phyloP scores from a whole-genome alignment of 495 filamentous ascomycete species.

The Aspergillus egyptiacus region DNA sequence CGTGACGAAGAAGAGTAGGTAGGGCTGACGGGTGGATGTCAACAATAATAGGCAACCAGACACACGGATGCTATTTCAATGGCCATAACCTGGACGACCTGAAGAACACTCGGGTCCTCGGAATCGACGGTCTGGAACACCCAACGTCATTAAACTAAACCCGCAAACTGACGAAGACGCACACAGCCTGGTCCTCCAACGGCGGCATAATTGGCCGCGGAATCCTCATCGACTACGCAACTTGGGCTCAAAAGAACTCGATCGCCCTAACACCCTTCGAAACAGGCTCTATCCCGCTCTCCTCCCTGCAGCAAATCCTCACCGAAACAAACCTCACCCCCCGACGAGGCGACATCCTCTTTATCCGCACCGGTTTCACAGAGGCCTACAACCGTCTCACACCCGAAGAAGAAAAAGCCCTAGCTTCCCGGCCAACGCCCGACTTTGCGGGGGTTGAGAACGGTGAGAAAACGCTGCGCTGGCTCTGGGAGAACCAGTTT shows the following conservation, averaged over 20 bases:
- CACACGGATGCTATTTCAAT: constrained; percentile 53
- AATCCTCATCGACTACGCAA: constrained; percentile 52
- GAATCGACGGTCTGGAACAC: constrained; percentile 38
- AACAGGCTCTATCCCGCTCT: constrained; percentile 34
- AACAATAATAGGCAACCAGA: constrained; percentile 41
- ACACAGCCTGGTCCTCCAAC: constrained; percentile 35
- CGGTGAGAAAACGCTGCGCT: constrained; percentile 36
- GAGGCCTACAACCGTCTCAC: constrained; percentile 34
- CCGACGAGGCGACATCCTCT: constrained; percentile 48
- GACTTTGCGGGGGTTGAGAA: constrained; percentile 43
- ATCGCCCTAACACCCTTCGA: constrained; percentile 33
- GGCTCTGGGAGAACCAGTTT: constrained; percentile 47
- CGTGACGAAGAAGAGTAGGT: background rate
- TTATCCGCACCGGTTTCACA: constrained; percentile 48
- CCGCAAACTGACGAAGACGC: background rate
- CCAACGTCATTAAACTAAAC: background rate
- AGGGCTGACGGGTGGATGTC: background rate
- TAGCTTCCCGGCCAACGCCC: constrained; percentile 24
- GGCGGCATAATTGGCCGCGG: constrained; percentile 52
- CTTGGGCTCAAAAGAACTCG: constrained; percentile 40
- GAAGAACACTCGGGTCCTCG: constrained; percentile 34
- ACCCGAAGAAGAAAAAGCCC: constrained; percentile 21
- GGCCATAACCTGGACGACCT: constrained; percentile 54
- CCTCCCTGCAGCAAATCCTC: constrained; percentile 35
- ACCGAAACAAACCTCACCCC: constrained; percentile 31